phyloP scores from a whole-genome alignment of 176 grass and related monocot genomes.

The Oryza meridionalis region DNA sequence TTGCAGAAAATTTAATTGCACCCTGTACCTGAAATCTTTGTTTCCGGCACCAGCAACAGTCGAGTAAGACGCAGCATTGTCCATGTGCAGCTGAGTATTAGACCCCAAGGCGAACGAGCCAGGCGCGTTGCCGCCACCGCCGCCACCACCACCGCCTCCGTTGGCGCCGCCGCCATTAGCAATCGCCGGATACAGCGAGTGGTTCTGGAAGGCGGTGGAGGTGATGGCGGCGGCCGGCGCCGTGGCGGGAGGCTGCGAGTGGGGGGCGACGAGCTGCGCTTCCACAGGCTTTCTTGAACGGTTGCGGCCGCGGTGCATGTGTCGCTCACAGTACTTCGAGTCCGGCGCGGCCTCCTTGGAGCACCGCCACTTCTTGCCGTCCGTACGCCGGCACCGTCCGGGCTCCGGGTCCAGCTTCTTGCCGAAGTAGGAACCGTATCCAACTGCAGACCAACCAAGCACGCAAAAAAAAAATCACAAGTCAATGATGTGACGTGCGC shows the following conservation, averaged over 20 bases:
- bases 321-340: constrained; percentile 97
- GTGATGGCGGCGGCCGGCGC: neutral
- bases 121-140: neutral
- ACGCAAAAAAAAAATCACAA: neutral
- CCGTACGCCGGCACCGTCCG: constrained; percentile 90
- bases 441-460: constrained; percentile 48
- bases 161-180: neutral
- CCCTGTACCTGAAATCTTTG: constrained; percentile 65
- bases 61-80: constrained; percentile 48
- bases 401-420: constrained; percentile 96
- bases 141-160: neutral
- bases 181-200: constrained; percentile 45
- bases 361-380: constrained; percentile 99
- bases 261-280: constrained; percentile 61
- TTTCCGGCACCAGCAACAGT: constrained; percentile 38
- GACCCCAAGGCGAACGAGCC: constrained; percentile 42
- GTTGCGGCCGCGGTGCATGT: constrained; percentile 94
- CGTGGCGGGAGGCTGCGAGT: constrained; percentile 24
- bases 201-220: constrained; percentile 43
- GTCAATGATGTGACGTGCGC: constrained; percentile 25
- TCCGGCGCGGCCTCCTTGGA: constrained; percentile 85
- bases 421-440: constrained; percentile 73
- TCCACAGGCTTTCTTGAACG: constrained; percentile 99
- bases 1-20: constrained; percentile 2
- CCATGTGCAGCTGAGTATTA: constrained; percentile 52